These are phyloP conservation scores for Moringa oleifera DNA, from an alignment of 345 rosid species.

Conservation along the genomic window DNA sequence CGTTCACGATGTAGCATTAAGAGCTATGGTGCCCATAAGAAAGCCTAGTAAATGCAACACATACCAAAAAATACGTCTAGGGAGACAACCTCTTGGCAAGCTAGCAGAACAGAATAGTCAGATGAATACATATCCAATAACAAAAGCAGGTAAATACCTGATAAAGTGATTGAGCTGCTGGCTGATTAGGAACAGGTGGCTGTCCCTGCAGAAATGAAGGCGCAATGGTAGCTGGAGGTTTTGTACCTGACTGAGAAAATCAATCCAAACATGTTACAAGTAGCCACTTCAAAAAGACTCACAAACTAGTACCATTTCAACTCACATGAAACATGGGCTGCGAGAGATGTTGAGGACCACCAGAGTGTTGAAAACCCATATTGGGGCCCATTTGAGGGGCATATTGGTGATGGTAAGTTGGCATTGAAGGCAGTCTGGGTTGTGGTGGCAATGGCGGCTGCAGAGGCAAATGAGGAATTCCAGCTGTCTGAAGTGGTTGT, in stretches of 20 bases:
- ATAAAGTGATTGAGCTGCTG: slow-evolving; percentile 41
- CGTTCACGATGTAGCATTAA: too few relatives aligned
- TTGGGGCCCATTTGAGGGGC: slow-evolving; percentile 57
- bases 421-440: slow-evolving; percentile 41
- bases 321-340: slow-evolving; percentile 82
- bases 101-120: not conserved
- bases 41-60: not conserved
- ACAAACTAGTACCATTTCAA: slow-evolving; percentile 15
- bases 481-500: slow-evolving; percentile 52
- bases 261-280: slow-evolving; percentile 9
- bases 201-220: slow-evolving; percentile 71
- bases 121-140: not conserved
- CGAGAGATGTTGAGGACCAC: slow-evolving; percentile 65
- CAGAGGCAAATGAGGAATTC: slow-evolving; percentile 47
- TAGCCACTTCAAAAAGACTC: not conserved
- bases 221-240: slow-evolving; percentile 48
- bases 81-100: not conserved
- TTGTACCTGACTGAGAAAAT: slow-evolving; percentile 48
- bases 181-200: slow-evolving; percentile 50
- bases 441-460: slow-evolving; percentile 61
- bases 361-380: slow-evolving; percentile 62
- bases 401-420: slow-evolving; percentile 62
- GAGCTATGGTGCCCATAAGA: too few relatives aligned
- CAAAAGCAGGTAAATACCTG: slow-evolving; percentile 36
- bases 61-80: not conserved